phyloP scores from a whole-genome alignment of 2,329 filamentous ascomycete genomes.

The Cyphellophora europaea region DNA sequence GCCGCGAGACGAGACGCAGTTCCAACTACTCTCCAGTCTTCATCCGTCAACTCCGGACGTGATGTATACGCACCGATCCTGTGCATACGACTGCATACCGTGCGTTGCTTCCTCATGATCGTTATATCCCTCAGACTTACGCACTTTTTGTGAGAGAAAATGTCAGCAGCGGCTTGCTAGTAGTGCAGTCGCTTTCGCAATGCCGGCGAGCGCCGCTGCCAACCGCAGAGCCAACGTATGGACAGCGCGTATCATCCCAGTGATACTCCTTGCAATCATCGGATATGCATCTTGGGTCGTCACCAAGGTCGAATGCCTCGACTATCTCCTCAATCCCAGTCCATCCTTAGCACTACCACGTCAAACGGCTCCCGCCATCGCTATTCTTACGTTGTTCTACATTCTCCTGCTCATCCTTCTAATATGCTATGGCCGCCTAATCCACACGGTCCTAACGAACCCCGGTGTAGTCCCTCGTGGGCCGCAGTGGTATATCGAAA shows the following conservation, averaged over 20 bases:
- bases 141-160: too few species aligned
- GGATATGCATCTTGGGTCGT: slow-evolving; percentile 65
- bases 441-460: slow-evolving; percentile 57
- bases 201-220: slow-evolving; percentile 1
- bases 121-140: too few species aligned
- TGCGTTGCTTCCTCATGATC: too few species aligned
- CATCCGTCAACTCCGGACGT: too few species aligned
- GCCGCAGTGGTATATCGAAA: slow-evolving; percentile 26
- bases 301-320: slow-evolving; percentile 57
- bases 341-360: slow-evolving; percentile 27
- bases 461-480: slow-evolving; percentile 66
- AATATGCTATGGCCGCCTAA: slow-evolving; percentile 60
- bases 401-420: slow-evolving; percentile 60
- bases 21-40: too few species aligned
- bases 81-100: too few species aligned
- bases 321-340: slow-evolving; percentile 56
- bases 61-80: too few species aligned
- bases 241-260: slow-evolving; percentile 58
- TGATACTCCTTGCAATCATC: slow-evolving; percentile 56
- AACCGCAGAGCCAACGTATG: slow-evolving; percentile 38
- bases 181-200: not conserved
- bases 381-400: slow-evolving; percentile 64
- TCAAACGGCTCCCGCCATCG: slow-evolving; percentile 51
- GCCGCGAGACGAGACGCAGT: too few species aligned
- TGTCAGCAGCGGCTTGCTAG: too few species aligned